phyloP scores from a whole-genome alignment of 2,329 filamentous ascomycete species.

The Lachnellula subtilissima region DNA sequence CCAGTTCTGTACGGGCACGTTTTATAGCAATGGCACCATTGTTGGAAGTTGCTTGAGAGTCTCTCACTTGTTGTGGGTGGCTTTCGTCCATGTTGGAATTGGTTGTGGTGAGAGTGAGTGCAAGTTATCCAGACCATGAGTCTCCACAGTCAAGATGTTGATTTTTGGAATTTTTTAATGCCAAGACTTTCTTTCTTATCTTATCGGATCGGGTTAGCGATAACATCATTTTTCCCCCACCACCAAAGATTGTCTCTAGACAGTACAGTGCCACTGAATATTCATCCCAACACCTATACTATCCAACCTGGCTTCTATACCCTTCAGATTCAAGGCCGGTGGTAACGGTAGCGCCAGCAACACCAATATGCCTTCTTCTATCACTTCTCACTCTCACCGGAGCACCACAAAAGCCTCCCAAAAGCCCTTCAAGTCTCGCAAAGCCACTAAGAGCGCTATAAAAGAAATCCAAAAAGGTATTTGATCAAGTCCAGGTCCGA shows the following conservation, averaged over 20 bases:
- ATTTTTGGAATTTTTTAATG: constrained; percentile 14
- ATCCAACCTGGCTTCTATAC: constrained; percentile 62
- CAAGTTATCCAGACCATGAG: not conserved
- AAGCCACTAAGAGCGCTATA: constrained; percentile 81
- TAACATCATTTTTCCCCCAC: constrained; percentile 7
- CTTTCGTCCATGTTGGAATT: constrained; percentile 16
- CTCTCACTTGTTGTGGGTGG: constrained; percentile 8
- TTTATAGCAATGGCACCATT: constrained; percentile 51
- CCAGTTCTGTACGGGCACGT: constrained; percentile 46
- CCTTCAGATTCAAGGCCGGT: constrained; percentile 85
- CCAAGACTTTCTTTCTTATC: constrained; percentile 15
- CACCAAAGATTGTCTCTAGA: not conserved
- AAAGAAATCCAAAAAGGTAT: constrained; percentile 81
- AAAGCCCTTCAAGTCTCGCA: constrained; percentile 89
- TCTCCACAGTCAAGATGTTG: not conserved
- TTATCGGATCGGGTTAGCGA: constrained; percentile 16
- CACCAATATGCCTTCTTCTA: constrained; percentile 74
- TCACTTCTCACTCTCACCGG: constrained; percentile 75
- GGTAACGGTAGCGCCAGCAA: constrained; percentile 56
- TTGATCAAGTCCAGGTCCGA: not conserved
- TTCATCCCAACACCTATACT: not conserved
- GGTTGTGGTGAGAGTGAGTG: not conserved
- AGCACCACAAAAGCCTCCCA: constrained; percentile 84
- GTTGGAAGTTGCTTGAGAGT: constrained; percentile 25
- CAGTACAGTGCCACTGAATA: not conserved